Evolutionary conservation across 805 yeast genomes (phyloP).

Genomic region (Tetrapisispora iriomotensis): DNA sequence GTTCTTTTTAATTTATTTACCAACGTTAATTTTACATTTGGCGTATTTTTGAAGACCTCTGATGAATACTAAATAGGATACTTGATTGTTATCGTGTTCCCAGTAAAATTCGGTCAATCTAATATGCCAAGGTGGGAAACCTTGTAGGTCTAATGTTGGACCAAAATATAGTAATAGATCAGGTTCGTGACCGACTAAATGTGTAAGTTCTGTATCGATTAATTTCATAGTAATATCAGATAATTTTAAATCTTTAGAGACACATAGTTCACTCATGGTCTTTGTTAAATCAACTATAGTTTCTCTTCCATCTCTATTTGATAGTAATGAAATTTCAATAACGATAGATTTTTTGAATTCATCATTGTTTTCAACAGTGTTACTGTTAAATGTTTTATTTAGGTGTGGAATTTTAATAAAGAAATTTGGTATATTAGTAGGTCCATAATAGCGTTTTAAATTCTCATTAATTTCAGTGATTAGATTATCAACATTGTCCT

Average conservation of each 20-base stretch:
- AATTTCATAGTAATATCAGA: conserved; percentile 65
- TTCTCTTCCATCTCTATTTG: conserved; percentile 77
- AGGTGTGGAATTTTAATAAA: conserved; percentile 59
- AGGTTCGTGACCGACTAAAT: conserved; percentile 84
- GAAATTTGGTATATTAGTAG: conserved; percentile 53
- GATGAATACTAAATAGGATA: conserved; percentile 72
- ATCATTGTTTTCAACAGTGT: conserved; percentile 12
- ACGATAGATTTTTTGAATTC: conserved; percentile 33
- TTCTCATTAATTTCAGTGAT: conserved; percentile 47
- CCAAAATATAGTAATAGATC: conserved; percentile 78
- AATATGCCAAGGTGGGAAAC: conserved; percentile 97
- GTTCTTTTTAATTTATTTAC: too few species aligned
- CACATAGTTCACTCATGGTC: conserved; percentile 71
- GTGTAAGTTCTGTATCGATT: conserved; percentile 63
- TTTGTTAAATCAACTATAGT: conserved; percentile 81
- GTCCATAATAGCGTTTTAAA: conserved; percentile 65
- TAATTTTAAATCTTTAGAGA: conserved; percentile 46
- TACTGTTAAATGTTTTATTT: conserved; percentile 35
- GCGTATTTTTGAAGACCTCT: conserved; percentile 70
- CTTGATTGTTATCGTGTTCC: conserved; percentile 77
- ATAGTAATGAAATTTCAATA: conserved; percentile 56
- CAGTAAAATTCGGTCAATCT: conserved; percentile 84
- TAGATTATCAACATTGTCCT: conserved; percentile 44
- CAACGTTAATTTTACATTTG: conserved; percentile 77
- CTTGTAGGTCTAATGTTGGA: conserved; percentile 82